phyloP scores from a whole-genome alignment of 148 eudicot genomes.

The Rhododendron ovatum region DNA sequence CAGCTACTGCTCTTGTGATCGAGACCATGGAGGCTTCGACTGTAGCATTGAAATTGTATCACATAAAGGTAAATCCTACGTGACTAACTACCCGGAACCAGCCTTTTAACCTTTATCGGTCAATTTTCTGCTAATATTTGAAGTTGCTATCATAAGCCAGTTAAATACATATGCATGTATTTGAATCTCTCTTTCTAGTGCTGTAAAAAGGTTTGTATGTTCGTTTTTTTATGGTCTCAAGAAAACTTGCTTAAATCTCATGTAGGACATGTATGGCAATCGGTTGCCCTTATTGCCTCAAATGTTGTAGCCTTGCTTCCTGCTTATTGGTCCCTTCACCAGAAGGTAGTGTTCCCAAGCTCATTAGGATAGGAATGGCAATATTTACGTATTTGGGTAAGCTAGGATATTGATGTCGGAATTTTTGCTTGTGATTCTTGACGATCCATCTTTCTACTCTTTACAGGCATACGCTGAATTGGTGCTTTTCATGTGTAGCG shows the following conservation, averaged over 20 bases:
- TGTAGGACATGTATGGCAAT: conserved; percentile 89
- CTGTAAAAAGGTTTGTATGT: not conserved
- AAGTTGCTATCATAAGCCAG: not conserved
- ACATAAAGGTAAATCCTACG: conserved; percentile 47
- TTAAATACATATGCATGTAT: not conserved
- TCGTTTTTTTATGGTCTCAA: not conserved
- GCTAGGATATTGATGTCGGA: not conserved
- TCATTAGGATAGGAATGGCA: not conserved
- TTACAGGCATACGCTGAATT: conserved; percentile 88
- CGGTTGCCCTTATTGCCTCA: conserved; percentile 76
- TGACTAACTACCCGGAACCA: not conserved
- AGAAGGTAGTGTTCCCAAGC: conserved; percentile 44
- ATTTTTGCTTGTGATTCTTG: not conserved
- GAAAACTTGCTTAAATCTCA: conserved; percentile 21
- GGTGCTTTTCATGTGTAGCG: conserved; percentile 81
- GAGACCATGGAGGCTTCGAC: conserved; percentile 84
- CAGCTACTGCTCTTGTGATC: conserved; percentile 89
- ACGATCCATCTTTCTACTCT: not conserved
- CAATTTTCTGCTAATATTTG: not conserved
- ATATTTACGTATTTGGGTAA: not conserved
- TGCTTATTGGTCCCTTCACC: conserved; percentile 82
- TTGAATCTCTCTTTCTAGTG: not conserved
- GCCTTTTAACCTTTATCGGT: not conserved
- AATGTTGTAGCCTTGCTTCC: conserved; percentile 93
- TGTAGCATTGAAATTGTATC: conserved; percentile 82